Evolutionary conservation across 768 basidiomycete genomes (phyloP).

Genomic region (Serendipita sp.): DNA sequence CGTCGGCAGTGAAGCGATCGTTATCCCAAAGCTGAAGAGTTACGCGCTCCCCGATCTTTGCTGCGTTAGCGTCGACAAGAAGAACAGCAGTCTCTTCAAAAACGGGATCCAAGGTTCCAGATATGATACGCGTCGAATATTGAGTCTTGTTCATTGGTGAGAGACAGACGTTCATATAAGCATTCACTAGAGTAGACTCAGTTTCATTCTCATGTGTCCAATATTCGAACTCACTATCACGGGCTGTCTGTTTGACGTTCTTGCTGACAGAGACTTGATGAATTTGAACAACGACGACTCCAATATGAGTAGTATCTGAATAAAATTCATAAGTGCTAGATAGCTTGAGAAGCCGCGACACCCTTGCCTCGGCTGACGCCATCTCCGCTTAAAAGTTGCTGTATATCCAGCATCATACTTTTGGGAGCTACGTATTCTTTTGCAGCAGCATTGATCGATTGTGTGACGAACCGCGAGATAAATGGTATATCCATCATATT

Average conservation of each 20-base stretch:
- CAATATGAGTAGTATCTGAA: constrained; percentile 4
- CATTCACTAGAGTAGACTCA: background rate
- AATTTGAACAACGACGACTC: constrained; percentile 7
- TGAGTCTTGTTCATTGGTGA: constrained; percentile 6
- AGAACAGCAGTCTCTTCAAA: constrained; percentile 7
- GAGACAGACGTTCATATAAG: constrained; percentile 6
- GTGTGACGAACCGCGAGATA: background rate
- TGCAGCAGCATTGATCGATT: constrained; percentile 7
- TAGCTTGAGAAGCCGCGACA: background rate
- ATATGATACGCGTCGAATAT: constrained; percentile 6
- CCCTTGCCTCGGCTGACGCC: background rate
- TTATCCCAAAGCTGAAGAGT: constrained; percentile 7
- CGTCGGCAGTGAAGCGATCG: constrained; percentile 7
- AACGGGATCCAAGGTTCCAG: background rate
- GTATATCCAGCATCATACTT: constrained; percentile 4
- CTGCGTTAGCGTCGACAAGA: constrained; percentile 1
- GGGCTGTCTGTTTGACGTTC: background rate
- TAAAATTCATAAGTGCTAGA: background rate
- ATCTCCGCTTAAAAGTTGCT: constrained; percentile 7
- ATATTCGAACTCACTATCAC: background rate
- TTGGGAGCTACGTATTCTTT: constrained; percentile 8
- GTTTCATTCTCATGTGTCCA: background rate
- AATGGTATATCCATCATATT: background rate
- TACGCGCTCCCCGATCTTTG: constrained; percentile 6
- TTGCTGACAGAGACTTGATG: constrained; percentile 4